These are phyloP conservation scores for Chalara sp. DNA, from an alignment of 2,329 filamentous ascomycete species.

Conservation along the genomic window DNA sequence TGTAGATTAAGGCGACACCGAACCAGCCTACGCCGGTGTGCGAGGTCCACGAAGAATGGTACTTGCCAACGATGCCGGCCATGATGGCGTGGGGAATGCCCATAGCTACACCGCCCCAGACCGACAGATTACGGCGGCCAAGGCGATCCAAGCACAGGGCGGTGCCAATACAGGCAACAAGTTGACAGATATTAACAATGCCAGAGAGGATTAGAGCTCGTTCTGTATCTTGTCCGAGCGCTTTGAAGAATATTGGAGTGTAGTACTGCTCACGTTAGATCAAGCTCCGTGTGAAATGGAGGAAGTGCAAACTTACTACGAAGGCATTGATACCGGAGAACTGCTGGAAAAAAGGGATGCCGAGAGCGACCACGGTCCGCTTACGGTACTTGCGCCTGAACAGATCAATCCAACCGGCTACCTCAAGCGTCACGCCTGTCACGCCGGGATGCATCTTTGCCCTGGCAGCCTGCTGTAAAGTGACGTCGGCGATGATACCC, in stretches of 20 bases:
- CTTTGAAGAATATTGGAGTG: not conserved
- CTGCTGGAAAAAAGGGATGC: conserved; percentile 43
- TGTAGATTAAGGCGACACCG: not conserved
- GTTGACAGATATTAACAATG: not conserved
- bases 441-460: conserved; percentile 19
- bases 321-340: conserved; percentile 35
- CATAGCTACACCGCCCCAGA: not conserved
- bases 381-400: conserved; percentile 43
- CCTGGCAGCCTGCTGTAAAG: conserved; percentile 37
- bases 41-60: not conserved
- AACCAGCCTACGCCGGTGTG: not conserved
- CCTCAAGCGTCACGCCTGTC: conserved; percentile 4
- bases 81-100: not conserved
- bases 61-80: not conserved
- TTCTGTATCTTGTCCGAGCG: not conserved
- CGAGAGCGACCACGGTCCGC: conserved; percentile 35
- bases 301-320: not conserved
- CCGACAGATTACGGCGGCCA: not conserved
- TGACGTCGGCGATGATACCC: conserved; percentile 39
- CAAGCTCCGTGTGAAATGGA: too few species aligned
- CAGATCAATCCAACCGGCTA: conserved; percentile 34
- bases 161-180: not conserved
- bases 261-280: not conserved
- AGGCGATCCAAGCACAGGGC: not conserved
- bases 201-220: not conserved